Conservation (phyloP, 768 basidiomycete species). For the Hysterangium stoloniferum region DNA sequence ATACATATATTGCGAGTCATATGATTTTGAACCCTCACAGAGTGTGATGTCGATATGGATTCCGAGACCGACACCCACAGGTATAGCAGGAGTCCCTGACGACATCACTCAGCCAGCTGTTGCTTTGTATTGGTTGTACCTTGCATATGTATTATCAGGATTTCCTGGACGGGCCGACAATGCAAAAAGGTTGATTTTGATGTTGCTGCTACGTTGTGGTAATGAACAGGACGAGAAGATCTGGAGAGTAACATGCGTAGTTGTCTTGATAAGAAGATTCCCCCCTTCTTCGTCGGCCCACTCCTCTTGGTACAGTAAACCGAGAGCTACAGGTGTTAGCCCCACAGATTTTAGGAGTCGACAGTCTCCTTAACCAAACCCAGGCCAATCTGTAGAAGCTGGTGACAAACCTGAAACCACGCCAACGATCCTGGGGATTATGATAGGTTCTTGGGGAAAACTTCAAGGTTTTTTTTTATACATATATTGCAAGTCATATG, state of each 20-base stretch:
- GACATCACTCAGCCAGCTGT: no score
- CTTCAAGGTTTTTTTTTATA: slow-evolving; percentile 49
- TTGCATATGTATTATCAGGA: slow-evolving; percentile 59
- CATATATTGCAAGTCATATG: background rate
- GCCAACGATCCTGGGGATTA: slow-evolving; percentile 29
- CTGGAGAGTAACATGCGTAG: slow-evolving; percentile 44
- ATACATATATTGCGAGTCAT: background rate
- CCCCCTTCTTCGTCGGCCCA: background rate
- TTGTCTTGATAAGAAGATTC: background rate
- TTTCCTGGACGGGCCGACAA: slow-evolving; percentile 36
- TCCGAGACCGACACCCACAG: slow-evolving; percentile 58
- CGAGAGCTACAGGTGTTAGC: background rate
- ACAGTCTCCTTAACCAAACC: background rate
- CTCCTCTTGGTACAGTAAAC: slow-evolving; percentile 6
- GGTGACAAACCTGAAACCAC: background rate
- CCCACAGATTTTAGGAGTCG: background rate
- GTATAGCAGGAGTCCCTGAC: background rate
- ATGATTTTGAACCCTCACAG: background rate
- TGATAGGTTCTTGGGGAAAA: slow-evolving; percentile 67
- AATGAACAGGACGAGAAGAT: slow-evolving; percentile 69
- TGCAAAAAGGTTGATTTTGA: slow-evolving; percentile 47
- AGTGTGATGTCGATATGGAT: slow-evolving; percentile 75
- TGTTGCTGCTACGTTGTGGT: slow-evolving; percentile 57
- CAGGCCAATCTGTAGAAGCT: slow-evolving; percentile 4
- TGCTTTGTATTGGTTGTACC: no score